These are phyloP conservation scores for Sparassis latifolia DNA, from an alignment of 1,284 basidiomycete species.

Conservation along the genomic window DNA sequence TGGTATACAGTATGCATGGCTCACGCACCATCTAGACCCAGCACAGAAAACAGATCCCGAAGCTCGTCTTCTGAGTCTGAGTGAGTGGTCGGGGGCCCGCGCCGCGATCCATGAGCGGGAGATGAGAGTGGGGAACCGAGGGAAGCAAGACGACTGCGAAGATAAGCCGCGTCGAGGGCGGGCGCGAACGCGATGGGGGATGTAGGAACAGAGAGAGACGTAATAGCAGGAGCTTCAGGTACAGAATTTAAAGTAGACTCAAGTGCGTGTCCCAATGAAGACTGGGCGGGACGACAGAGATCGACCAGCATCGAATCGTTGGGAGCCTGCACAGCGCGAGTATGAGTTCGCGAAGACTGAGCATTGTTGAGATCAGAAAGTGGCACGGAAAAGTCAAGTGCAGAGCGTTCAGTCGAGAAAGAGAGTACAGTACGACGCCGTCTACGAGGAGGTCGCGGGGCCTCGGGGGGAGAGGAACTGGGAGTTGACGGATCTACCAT, in stretches of 20 bases:
- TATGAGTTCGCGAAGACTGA: no score
- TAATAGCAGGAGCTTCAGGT: conserved; percentile 2
- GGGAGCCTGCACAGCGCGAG: not conserved
- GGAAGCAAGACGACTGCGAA: not conserved
- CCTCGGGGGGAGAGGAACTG: not conserved
- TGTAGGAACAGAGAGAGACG: conserved; percentile 10
- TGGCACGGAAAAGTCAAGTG: conserved; percentile 24
- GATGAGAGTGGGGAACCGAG: not conserved
- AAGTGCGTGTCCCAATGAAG: not conserved
- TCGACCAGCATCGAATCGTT: not conserved
- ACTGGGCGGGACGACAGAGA: not conserved
- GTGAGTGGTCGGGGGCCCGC: not conserved
- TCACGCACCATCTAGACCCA: conserved; percentile 26
- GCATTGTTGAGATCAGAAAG: no score
- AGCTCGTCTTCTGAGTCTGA: conserved; percentile 17
- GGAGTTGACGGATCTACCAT: conserved; percentile 14
- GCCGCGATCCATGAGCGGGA: not conserved
- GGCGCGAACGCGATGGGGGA: not conserved
- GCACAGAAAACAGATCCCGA: conserved; percentile 23
- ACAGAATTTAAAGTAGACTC: not conserved
- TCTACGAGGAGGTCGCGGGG: conserved; percentile 13
- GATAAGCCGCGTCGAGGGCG: not conserved
- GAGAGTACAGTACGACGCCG: conserved; percentile 23
- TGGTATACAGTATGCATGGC: not conserved
- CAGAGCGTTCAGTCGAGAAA: conserved; percentile 24